phyloP scores from a whole-genome alignment of 192 early-diverging fungal species.

The Helicostylum pulchrum region DNA sequence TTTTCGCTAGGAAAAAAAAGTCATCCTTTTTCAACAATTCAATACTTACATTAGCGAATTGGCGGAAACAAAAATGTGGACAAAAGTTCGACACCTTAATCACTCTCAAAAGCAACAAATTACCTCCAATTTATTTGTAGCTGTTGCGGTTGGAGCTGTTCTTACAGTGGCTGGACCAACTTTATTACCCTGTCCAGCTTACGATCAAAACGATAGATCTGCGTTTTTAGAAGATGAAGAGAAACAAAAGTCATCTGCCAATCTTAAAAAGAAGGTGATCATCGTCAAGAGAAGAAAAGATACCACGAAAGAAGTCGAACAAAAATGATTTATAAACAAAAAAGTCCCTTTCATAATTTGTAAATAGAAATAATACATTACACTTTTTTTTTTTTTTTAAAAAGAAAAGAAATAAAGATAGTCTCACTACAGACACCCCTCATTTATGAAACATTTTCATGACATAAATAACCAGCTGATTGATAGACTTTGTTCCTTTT shows the following conservation, averaged over 20 bases:
- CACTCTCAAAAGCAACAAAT: constrained; percentile 47
- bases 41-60: too few relatives aligned
- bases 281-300: constrained; percentile 12
- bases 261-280: not conserved
- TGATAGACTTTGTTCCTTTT: not conserved
- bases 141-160: constrained; percentile 48
- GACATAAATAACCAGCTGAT: not conserved
- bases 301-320: not conserved
- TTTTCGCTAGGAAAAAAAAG: too few relatives aligned
- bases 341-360: too few relatives aligned
- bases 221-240: constrained; percentile 23
- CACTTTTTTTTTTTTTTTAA: too few relatives aligned
- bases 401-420: too few relatives aligned
- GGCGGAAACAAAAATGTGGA: constrained; percentile 12
- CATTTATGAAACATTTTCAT: constrained; percentile 9
- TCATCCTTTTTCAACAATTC: too few relatives aligned
- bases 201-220: constrained; percentile 40
- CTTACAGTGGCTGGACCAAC: constrained; percentile 51
- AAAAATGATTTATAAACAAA: too few relatives aligned
- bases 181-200: constrained; percentile 50
- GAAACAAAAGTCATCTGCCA: constrained; percentile 5
- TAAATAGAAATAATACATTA: too few relatives aligned
- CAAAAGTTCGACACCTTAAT: constrained; percentile 41
- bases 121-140: constrained; percentile 48
- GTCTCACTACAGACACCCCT: too few relatives aligned